A percentile compares a stretch with the other conserved stretches of the same genome.
These are phyloP conservation scores for Cerioporus squamosus DNA, from an alignment of 1,284 basidiomycete species.

Conservation along the genomic window DNA sequence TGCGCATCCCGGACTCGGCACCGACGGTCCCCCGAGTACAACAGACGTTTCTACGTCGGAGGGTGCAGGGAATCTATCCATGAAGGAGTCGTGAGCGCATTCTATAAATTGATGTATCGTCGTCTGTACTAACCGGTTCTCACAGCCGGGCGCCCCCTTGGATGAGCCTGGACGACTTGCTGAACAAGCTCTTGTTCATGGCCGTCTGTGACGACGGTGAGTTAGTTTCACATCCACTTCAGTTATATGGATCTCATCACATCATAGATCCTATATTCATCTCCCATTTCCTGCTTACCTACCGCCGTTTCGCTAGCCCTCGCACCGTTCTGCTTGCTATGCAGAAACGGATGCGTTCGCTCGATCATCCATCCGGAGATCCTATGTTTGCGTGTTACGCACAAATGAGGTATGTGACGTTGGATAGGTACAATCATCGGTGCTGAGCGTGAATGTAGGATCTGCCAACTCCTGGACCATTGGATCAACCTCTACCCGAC, in stretches of 20 bases:
- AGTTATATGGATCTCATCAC: not conserved
- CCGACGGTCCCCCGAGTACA: constrained; percentile 14
- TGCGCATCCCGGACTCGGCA: constrained; percentile 13
- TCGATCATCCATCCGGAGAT: constrained; percentile 74
- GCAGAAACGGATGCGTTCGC: constrained; percentile 80
- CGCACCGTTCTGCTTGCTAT: constrained; percentile 78
- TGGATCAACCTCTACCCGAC: constrained; percentile 76
- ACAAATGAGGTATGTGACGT: constrained; percentile 69
- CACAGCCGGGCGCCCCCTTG: constrained; percentile 68
- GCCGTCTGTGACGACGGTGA: constrained; percentile 72
- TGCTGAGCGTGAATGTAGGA: constrained; percentile 44
- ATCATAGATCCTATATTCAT: constrained; percentile 71
- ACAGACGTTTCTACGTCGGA: constrained; percentile 24
- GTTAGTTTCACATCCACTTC: constrained; percentile 21
- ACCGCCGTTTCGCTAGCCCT: constrained; percentile 77
- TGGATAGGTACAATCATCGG: not conserved
- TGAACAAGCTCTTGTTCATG: constrained; percentile 75
- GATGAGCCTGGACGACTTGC: constrained; percentile 72
- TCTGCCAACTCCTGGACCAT: constrained; percentile 73
- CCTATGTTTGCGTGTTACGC: constrained; percentile 83
- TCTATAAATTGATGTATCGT: not conserved
- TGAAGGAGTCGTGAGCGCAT: constrained; percentile 37
- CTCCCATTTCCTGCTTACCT: constrained; percentile 78
- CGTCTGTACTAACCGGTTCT: constrained; percentile 8
- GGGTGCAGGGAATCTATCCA: constrained; percentile 20